Percentiles rank a stretch among this genome's conserved stretches.
Conservation (phyloP, 495 filamentous ascomycete species). For the Xylaria intraflava region DNA sequence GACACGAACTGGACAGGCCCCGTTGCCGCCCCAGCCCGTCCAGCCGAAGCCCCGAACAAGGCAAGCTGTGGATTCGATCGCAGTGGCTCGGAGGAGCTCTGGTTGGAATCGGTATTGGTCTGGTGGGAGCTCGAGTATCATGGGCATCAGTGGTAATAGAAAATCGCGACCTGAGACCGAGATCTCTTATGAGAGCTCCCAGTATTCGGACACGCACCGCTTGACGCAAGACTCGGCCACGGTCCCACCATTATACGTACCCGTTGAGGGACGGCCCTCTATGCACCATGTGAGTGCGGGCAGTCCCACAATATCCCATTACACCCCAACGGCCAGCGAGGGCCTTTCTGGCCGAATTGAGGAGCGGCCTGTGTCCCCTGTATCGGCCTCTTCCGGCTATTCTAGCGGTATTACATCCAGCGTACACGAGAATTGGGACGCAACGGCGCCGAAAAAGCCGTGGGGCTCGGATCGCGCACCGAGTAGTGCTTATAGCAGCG, state of each 20-base stretch:
- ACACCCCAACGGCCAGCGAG: constrained; percentile 42
- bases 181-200: constrained; percentile 42
- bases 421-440: constrained; percentile 47
- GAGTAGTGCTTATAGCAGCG: constrained; percentile 55
- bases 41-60: constrained; percentile 33
- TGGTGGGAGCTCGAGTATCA: constrained; percentile 47
- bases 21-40: constrained; percentile 32
- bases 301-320: constrained; percentile 60
- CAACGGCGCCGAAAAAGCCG: constrained; percentile 31
- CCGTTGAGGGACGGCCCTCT: constrained; percentile 43
- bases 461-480: constrained; percentile 45
- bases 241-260: constrained; percentile 44
- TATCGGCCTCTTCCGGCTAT: constrained; percentile 49
- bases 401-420: constrained; percentile 52
- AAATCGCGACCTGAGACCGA: constrained; percentile 39
- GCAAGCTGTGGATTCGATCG: constrained; percentile 17
- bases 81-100: constrained; percentile 44
- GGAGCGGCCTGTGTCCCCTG: constrained; percentile 49
- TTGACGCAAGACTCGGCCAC: constrained; percentile 49
- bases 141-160: constrained; percentile 38
- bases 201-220: constrained; percentile 46
- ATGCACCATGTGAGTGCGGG: constrained; percentile 54
- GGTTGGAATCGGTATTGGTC: constrained; percentile 59
- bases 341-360: constrained; percentile 59
- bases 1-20: constrained; percentile 32